These are phyloP conservation scores for Botrytis medusae DNA, from an alignment of 2,329 filamentous ascomycete species.

Conservation along the genomic window DNA sequence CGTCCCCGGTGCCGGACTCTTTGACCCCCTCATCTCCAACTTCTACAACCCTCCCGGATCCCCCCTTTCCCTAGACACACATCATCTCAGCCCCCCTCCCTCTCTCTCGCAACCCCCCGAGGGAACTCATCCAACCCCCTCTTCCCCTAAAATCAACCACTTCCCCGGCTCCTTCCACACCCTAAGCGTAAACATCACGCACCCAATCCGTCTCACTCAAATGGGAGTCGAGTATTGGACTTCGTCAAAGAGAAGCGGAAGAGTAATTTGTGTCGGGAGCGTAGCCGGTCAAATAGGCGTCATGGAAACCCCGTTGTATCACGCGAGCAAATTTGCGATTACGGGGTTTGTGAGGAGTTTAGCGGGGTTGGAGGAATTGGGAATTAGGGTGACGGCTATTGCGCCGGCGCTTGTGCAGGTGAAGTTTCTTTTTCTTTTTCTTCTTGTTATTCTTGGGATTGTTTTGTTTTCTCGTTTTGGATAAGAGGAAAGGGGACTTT, in stretches of 20 bases:
- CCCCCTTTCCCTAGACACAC: conserved; percentile 35
- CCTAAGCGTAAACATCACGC: conserved; percentile 51
- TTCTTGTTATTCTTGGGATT: not conserved
- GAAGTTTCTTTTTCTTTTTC: not conserved
- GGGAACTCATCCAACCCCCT: not conserved
- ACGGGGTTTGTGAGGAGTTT: conserved; percentile 19
- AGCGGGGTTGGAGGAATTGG: conserved; percentile 38
- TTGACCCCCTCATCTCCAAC: conserved; percentile 44
- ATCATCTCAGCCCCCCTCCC: conserved; percentile 31
- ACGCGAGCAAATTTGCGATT: conserved; percentile 20
- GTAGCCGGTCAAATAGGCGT: conserved; percentile 46
- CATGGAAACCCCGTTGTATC: conserved; percentile 42
- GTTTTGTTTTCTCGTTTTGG: not conserved
- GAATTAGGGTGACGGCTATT: conserved; percentile 46
- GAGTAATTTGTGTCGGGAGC: conserved; percentile 46
- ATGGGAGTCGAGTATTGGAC: conserved; percentile 48
- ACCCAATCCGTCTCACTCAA: conserved; percentile 52
- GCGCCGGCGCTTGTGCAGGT: conserved; percentile 45
- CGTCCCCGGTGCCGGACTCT: conserved; percentile 49
- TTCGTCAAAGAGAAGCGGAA: conserved; percentile 24
- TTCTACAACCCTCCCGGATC: conserved; percentile 48
- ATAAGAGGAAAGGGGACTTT: no score
- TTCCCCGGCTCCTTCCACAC: conserved; percentile 40
- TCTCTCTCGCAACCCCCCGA: conserved; percentile 35
- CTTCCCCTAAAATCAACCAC: not conserved